phyloP scores from a whole-genome alignment of 2,329 filamentous ascomycete genomes.

The Epichloe hybrida region DNA sequence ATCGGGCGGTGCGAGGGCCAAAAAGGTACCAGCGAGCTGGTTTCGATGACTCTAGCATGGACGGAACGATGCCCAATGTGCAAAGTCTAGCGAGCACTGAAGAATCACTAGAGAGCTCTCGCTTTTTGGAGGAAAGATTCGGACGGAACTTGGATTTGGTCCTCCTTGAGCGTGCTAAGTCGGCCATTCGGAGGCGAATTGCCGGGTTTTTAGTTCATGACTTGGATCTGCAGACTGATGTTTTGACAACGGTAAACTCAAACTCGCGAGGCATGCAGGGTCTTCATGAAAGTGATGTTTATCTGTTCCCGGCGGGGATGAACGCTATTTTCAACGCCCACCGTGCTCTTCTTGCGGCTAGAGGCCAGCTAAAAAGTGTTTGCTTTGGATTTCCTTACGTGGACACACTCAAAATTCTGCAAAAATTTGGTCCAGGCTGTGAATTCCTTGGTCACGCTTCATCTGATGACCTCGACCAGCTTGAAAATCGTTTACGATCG shows the following conservation, averaged over 20 bases:
- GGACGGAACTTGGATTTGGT: slow-evolving; percentile 77
- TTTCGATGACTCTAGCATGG: slow-evolving; percentile 17
- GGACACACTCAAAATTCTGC: slow-evolving; percentile 84
- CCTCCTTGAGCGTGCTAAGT: slow-evolving; percentile 67
- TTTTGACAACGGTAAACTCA: slow-evolving; percentile 15
- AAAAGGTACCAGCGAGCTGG: slow-evolving; percentile 55
- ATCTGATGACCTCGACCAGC: slow-evolving; percentile 64
- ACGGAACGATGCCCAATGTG: slow-evolving; percentile 8
- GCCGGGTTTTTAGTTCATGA: slow-evolving; percentile 70
- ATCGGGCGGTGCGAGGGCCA: slow-evolving; percentile 52
- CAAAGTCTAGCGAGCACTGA: slow-evolving; percentile 12
- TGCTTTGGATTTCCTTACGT: slow-evolving; percentile 97
- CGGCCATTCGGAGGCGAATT: slow-evolving; percentile 76
- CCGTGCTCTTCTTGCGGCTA: slow-evolving; percentile 52
- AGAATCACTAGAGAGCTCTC: slow-evolving; percentile 51
- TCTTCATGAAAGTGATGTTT: slow-evolving; percentile 76
- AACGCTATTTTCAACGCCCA: slow-evolving; percentile 89
- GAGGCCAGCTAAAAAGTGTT: slow-evolving; percentile 59
- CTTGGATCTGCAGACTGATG: slow-evolving; percentile 33
- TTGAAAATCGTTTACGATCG: slow-evolving; percentile 54
- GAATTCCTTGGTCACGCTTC: slow-evolving; percentile 78
- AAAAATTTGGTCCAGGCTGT: slow-evolving; percentile 88
- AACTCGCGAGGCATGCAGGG: slow-evolving; percentile 44
- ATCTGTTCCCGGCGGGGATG: slow-evolving; percentile 83
- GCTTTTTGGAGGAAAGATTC: slow-evolving; percentile 88